Conservation (phyloP, 176 grass and related monocot genomes). For the Tuctoria greenei region DNA sequence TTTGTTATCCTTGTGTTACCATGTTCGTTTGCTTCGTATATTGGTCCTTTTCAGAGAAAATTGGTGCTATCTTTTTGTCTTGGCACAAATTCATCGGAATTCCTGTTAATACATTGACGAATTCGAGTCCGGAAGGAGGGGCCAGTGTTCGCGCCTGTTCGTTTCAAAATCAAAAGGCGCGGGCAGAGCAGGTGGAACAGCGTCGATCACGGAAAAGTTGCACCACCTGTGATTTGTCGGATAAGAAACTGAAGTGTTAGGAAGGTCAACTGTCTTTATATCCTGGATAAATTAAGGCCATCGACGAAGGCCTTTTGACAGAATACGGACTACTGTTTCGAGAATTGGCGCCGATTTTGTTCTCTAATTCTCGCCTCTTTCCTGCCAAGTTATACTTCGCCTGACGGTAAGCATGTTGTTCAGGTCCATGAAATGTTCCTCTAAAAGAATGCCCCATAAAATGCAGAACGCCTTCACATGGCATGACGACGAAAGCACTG, state of each 20-base stretch:
- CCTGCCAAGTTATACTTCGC: constrained; percentile 2
- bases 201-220: constrained; percentile 20
- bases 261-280: background rate
- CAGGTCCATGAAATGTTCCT: background rate
- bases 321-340: constrained; percentile 18
- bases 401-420: background rate
- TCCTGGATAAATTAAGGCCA: constrained; percentile 19
- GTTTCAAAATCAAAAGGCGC: background rate
- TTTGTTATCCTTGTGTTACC: constrained; percentile 15
- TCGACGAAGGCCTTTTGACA: constrained; percentile 29
- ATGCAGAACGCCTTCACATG: background rate
- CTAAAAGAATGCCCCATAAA: background rate
- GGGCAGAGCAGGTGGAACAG: background rate
- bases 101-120: background rate
- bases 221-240: background rate
- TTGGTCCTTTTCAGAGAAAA: background rate
- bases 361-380: constrained; percentile 34
- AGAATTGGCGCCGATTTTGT: constrained; percentile 34
- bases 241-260: background rate
- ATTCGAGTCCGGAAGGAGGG: background rate
- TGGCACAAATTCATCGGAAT: background rate
- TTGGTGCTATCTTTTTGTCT: constrained; percentile 22
- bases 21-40: background rate
- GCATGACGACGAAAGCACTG: background rate
- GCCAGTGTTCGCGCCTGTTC: background rate